Conservation (phyloP, 441 rosid genomes). For the Kokia cookei region DNA sequence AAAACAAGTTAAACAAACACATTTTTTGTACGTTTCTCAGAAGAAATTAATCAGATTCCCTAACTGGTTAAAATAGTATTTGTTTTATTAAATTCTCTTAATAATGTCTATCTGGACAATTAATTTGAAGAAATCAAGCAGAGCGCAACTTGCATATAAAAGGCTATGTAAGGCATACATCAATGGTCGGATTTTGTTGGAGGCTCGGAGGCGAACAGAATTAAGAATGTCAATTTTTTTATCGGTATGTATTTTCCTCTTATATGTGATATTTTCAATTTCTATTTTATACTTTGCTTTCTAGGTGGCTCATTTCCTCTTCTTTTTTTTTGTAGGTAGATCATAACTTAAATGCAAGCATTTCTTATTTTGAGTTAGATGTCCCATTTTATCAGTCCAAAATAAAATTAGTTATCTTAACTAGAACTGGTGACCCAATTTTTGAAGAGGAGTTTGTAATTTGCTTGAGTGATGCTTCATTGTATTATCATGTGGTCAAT, state of each 20-base stretch:
- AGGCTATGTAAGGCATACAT: conserved; percentile 13
- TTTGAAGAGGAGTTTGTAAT: neutral
- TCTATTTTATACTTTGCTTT: neutral
- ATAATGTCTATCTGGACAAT: neutral
- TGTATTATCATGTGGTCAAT: neutral
- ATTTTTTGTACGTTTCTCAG: neutral
- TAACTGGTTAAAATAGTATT: conserved; percentile 3
- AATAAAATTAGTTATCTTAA: too few species aligned
- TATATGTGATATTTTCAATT: neutral
- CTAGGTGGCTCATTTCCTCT: neutral
- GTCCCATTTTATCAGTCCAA: too few species aligned
- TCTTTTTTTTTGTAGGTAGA: neutral
- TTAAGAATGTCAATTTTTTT: conserved; percentile 5
- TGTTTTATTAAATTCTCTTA: neutral
- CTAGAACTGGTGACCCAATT: too few species aligned
- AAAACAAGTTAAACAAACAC: conserved; percentile 1
- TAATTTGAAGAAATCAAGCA: neutral
- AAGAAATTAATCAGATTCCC: conserved; percentile 13
- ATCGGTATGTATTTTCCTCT: neutral
- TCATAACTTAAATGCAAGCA: neutral
- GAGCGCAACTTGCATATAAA: conserved; percentile 10
- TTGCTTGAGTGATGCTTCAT: neutral
- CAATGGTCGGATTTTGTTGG: neutral
- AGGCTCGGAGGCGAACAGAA: neutral
- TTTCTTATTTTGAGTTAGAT: too few species aligned